These are phyloP conservation scores for Lachancea quebecensis DNA, from an alignment of 805 yeast genomes.

Conservation along the genomic window DNA sequence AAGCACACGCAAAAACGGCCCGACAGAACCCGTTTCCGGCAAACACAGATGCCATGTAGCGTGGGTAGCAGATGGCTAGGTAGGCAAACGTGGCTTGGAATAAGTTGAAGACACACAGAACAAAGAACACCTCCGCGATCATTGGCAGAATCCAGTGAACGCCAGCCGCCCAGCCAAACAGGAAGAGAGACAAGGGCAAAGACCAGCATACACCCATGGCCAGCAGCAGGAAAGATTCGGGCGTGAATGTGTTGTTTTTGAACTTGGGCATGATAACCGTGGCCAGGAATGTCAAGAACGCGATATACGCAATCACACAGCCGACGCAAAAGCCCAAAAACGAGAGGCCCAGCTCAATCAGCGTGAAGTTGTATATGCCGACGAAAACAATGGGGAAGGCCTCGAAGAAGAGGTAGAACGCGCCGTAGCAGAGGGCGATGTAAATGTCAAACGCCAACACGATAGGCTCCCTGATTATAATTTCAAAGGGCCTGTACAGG, in stretches of 20 bases:
- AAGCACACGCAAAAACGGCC: conserved; percentile 47
- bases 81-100: conserved; percentile 50
- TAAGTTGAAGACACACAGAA: conserved; percentile 36
- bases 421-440: conserved; percentile 45
- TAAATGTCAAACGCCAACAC: conserved; percentile 47
- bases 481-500: conserved; percentile 43
- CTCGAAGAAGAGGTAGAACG: conserved; percentile 52
- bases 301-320: conserved; percentile 33
- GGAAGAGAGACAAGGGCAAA: conserved; percentile 39
- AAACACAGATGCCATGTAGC: conserved; percentile 50
- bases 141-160: conserved; percentile 47
- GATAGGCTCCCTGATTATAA: conserved; percentile 47
- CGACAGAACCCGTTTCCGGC: conserved; percentile 51
- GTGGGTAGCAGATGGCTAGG: conserved; percentile 41
- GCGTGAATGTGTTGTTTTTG: conserved; percentile 27
- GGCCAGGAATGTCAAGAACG: conserved; percentile 23
- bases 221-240: conserved; percentile 26
- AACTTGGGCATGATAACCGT: conserved; percentile 24
- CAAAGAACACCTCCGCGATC: conserved; percentile 38
- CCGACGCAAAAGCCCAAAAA: conserved; percentile 45
- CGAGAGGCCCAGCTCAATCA: conserved; percentile 41
- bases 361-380: conserved; percentile 40
- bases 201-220: conserved; percentile 37
- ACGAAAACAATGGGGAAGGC: conserved; percentile 51
- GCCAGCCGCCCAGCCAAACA: conserved; percentile 45